phyloP scores from a whole-genome alignment of 305 asterid species.

The Solanum hybrid region DNA sequence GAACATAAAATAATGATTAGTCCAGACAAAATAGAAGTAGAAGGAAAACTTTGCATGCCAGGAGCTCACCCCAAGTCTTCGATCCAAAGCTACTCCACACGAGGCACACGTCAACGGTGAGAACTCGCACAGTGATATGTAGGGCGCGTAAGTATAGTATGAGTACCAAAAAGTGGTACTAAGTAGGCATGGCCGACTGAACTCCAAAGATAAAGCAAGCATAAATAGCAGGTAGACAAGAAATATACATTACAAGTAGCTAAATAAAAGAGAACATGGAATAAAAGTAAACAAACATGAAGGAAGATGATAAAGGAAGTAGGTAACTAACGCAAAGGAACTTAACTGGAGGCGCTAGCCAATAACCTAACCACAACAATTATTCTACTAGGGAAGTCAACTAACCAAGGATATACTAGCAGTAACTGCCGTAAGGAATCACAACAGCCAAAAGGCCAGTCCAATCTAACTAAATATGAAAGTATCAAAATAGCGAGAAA shows the following conservation, averaged over 20 bases:
- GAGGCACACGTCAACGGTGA: background rate
- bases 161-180: background rate
- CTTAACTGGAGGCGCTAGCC: background rate
- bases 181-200: background rate
- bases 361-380: background rate
- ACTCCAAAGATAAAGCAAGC: background rate
- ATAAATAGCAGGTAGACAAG: background rate
- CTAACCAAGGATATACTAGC: background rate
- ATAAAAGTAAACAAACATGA: background rate
- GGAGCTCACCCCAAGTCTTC: background rate
- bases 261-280: background rate
- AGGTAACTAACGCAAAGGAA: background rate
- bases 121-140: background rate
- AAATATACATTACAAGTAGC: background rate
- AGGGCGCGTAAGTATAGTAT: background rate
- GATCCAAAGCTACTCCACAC: background rate
- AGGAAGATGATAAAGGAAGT: background rate
- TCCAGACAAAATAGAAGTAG: background rate
- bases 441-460: background rate
- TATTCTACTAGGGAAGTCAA: background rate
- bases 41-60: background rate
- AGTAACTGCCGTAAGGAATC: background rate
- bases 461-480: background rate
- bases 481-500: background rate
- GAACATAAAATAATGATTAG: too few relatives aligned